Evolutionary conservation across 202 grass and related monocot species (phyloP).

Genomic region (Elaeis oleifera): DNA sequence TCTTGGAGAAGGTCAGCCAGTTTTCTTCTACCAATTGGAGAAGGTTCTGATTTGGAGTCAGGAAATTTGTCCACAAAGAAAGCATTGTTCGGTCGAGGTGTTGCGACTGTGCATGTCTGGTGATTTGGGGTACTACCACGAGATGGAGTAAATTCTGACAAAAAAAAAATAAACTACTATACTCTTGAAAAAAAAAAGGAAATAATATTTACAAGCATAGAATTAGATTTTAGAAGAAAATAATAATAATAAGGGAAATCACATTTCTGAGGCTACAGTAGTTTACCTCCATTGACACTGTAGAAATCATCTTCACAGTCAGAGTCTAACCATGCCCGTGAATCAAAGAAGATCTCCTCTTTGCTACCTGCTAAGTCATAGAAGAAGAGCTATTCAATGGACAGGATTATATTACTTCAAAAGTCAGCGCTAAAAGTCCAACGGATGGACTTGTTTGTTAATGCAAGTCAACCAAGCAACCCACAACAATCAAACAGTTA

Average conservation of each 20-base stretch:
- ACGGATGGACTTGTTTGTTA: background rate
- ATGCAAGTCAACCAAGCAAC: background rate
- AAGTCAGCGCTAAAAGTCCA: background rate
- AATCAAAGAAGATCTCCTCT: constrained; percentile 20
- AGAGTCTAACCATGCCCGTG: constrained; percentile 14
- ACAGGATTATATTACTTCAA: background rate
- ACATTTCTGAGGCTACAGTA: too few relatives aligned
- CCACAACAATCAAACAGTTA: too few relatives aligned
- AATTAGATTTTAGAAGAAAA: background rate
- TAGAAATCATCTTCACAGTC: constrained; percentile 26
- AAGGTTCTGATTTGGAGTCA: constrained; percentile 8
- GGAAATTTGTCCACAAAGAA: background rate
- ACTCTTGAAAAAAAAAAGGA: background rate
- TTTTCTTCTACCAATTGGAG: constrained; percentile 12
- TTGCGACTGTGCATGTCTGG: background rate
- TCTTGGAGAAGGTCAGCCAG: constrained; percentile 21
- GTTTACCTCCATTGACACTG: constrained; percentile 22
- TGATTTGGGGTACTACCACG: constrained; percentile 13
- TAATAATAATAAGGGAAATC: background rate
- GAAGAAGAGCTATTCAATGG: background rate
- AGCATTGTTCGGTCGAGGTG: background rate
- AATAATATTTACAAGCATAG: background rate
- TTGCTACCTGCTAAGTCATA: background rate
- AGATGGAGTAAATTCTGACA: constrained; percentile 16
- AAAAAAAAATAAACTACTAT: background rate